Evolutionary conservation across 2,329 filamentous ascomycete genomes (phyloP), one percentile per base, ranked within the genome.

Genomic region (Phialocephala subalpina): DNA sequence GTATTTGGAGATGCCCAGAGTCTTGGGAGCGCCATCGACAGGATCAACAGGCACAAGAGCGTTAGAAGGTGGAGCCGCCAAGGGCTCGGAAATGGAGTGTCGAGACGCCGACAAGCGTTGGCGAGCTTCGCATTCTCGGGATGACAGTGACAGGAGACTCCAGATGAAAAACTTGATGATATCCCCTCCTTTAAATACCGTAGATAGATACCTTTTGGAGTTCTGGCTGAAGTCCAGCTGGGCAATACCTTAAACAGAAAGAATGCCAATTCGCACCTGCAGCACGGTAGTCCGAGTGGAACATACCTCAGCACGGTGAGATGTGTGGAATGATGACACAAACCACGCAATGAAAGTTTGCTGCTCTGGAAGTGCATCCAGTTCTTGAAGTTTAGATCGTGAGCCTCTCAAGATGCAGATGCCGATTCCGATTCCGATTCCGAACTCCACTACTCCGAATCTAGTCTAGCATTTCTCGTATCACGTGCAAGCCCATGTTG

Each of bases 1-100:
- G n/a, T n/a, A n/a, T n/a, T n/a, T 60, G 58, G 59, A 59, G 58
- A 47, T 66, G 66, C 66, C 66, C 40, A 66, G 66, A 61, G 42
- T 63, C 63, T 66, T 68, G 60, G 63, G 36, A n/a, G 52, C n/a
- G 9, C 9, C 4, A 35, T 42, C 60, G 36, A 68, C 61, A 66
- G 63, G 66, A 63, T 27, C 33, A 52, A 16, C 52, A 38, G 36
- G 40, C 29, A 20, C 35, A 42, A 45, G 45, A 47, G 52, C 58
- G 60, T 20, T 55, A 53, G 66, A 53, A n/a, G 63, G 66, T 49
- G 45, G 45, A 62, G 60, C 42, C 45, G 66, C 66, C 66, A 68
- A 68, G 66, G 25, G 38, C 18, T 47, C 63, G 60, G 63, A 68
- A 60, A 61, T 52, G 33, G 27, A 40, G 11, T 58, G n/a, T 35